Evolutionary conservation across 2,329 filamentous ascomycete genomes (phyloP).

Genomic region (Capronia americana): DNA sequence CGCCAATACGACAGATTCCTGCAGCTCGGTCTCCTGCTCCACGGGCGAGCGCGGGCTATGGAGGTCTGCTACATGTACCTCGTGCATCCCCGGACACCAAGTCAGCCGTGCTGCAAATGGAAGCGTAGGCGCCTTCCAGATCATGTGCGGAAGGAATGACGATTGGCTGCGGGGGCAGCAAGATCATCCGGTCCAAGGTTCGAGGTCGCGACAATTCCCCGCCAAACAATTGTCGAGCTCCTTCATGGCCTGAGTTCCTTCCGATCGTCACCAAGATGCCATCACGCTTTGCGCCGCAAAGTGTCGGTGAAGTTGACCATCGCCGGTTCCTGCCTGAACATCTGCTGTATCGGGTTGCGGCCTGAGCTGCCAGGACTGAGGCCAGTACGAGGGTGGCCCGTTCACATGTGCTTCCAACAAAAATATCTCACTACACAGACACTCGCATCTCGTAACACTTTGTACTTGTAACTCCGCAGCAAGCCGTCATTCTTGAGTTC

Average conservation of each 20-base stretch:
- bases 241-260: conserved; percentile 16
- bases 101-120: conserved; percentile 1
- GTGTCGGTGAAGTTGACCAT: conserved; percentile 26
- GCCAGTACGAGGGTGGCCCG: conserved; percentile 12
- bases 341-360: not conserved
- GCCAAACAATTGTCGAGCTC: conserved; percentile 8
- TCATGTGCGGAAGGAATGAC: conserved; percentile 11
- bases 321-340: not conserved
- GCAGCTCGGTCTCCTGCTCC: not conserved
- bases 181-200: conserved; percentile 10
- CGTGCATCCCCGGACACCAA: not conserved
- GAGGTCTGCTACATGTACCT: not conserved
- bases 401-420: conserved; percentile 9
- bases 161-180: conserved; percentile 22
- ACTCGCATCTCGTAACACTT: conserved; percentile 12
- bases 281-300: conserved; percentile 13
- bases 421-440: not conserved
- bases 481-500: conserved; percentile 33
- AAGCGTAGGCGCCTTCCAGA: not conserved
- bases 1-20: not conserved
- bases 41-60: not conserved
- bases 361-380: not conserved
- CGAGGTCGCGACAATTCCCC: conserved; percentile 18
- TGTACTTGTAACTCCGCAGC: conserved; percentile 24
- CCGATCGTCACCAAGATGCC: conserved; percentile 11